phyloP scores from a whole-genome alignment of 257 asterid genomes.

The Plectranthus barbatus region DNA sequence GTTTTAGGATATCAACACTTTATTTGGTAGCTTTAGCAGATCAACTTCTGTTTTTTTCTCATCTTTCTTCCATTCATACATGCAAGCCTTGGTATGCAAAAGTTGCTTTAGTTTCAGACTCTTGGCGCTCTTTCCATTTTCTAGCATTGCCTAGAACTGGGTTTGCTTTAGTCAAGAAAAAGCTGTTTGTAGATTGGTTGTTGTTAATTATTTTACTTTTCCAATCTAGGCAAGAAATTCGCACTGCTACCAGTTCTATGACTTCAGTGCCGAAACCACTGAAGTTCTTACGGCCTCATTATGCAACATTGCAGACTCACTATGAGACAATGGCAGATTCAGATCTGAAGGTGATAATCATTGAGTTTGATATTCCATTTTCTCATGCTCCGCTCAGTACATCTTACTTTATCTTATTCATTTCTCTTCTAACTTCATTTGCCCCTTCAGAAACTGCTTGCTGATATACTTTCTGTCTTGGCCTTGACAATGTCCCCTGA shows the following conservation, averaged over 20 bases:
- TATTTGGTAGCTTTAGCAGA: background rate
- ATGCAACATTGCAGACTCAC: constrained; percentile 68
- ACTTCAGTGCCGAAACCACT: constrained; percentile 96
- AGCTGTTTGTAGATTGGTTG: background rate
- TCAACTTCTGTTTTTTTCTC: background rate
- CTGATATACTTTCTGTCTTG: constrained; percentile 93
- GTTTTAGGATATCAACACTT: background rate
- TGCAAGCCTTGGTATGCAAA: background rate
- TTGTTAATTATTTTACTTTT: background rate
- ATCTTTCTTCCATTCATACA: background rate
- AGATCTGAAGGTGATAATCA: constrained; percentile 57
- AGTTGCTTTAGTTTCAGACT: background rate
- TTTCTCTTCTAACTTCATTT: background rate
- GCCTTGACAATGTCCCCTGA: constrained; percentile 98
- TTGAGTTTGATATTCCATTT: constrained; percentile 4
- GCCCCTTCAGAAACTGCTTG: constrained; percentile 56
- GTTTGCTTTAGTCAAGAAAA: background rate
- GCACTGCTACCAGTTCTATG: constrained; percentile 94
- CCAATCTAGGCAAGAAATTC: constrained; percentile 72
- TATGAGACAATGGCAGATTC: constrained; percentile 64
- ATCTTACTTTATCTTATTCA: background rate
- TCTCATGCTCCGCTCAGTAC: background rate
- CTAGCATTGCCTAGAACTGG: background rate
- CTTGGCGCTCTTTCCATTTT: background rate
- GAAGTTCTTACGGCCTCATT: constrained; percentile 92